Percentiles rank a stretch among this genome's conserved stretches.
phyloP scores from a whole-genome alignment of 2,329 filamentous ascomycete species.

The Trichoderma lentiforme region DNA sequence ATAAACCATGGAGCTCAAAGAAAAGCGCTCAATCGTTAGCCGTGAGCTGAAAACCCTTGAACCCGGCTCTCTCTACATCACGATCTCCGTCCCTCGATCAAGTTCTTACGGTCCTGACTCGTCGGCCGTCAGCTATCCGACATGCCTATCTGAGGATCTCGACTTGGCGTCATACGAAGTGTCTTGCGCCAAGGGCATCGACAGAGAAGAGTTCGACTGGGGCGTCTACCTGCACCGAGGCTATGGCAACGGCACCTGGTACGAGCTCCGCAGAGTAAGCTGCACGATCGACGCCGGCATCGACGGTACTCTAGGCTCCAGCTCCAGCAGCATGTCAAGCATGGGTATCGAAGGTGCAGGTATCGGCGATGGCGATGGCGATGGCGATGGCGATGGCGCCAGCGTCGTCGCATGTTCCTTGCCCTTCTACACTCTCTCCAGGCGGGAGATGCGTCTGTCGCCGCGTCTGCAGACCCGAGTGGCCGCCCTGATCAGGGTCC shows the following conservation, averaged over 20 bases:
- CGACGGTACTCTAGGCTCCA: background rate
- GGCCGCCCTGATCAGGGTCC: conserved; percentile 32
- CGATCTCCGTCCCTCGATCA: conserved; percentile 23
- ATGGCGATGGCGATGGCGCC: background rate
- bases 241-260: conserved; percentile 28
- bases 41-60: conserved; percentile 22
- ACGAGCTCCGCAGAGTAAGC: conserved; percentile 22
- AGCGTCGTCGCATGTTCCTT: background rate
- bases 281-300: conserved; percentile 13
- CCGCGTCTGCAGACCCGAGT: conserved; percentile 30
- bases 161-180: conserved; percentile 23
- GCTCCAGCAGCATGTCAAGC: background rate
- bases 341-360: background rate
- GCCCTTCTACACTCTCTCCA: conserved; percentile 22
- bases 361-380: background rate
- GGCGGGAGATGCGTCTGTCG: conserved; percentile 24
- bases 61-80: conserved; percentile 27
- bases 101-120: conserved; percentile 1
- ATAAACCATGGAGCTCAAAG: background rate
- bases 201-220: conserved; percentile 34
- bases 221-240: conserved; percentile 35
- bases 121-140: background rate
- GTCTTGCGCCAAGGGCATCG: conserved; percentile 21
- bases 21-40: conserved; percentile 19
- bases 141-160: conserved; percentile 15